A percentile compares a stretch with the other conserved stretches of the same genome.
phyloP scores from a whole-genome alignment of 345 rosid genomes.

The Gossypium turneri region DNA sequence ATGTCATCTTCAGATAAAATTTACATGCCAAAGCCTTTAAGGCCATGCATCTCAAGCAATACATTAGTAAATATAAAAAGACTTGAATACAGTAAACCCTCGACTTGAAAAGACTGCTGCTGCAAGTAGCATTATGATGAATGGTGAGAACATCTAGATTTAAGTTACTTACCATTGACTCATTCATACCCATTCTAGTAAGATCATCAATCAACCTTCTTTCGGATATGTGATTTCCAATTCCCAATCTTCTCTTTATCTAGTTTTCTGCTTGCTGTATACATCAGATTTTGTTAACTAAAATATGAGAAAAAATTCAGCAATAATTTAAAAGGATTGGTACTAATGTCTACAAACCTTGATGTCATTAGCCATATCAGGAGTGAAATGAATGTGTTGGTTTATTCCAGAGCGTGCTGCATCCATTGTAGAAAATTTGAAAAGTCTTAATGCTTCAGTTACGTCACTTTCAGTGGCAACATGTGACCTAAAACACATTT shows the following conservation, averaged over 20 bases:
- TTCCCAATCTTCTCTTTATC: constrained; percentile 84
- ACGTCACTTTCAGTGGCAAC: constrained; percentile 83
- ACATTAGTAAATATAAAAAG: no score
- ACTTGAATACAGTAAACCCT: no score
- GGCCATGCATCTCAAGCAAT: no score
- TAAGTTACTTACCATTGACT: constrained; percentile 61
- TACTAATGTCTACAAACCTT: constrained; percentile 45
- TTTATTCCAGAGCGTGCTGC: constrained; percentile 93
- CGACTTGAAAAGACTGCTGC: no score
- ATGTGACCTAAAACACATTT: constrained; percentile 50
- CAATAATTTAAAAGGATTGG: neutral
- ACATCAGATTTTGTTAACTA: neutral
- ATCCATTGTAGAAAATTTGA: constrained; percentile 86
- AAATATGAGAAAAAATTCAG: neutral
- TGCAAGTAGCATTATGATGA: no score
- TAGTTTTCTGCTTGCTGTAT: constrained; percentile 61
- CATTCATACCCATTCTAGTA: constrained; percentile 83
- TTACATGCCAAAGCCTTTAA: no score
- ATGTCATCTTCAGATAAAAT: no score
- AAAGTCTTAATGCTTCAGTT: constrained; percentile 79
- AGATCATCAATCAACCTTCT: constrained; percentile 87
- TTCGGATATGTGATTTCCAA: constrained; percentile 81
- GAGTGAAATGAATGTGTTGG: constrained; percentile 71
- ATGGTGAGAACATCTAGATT: neutral
- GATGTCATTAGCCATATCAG: constrained; percentile 73